Percentiles rank a stretch among this genome's conserved stretches.
These are phyloP conservation scores for Cruciata laevipes DNA, from an alignment of 257 asterid genomes.

Conservation along the genomic window DNA sequence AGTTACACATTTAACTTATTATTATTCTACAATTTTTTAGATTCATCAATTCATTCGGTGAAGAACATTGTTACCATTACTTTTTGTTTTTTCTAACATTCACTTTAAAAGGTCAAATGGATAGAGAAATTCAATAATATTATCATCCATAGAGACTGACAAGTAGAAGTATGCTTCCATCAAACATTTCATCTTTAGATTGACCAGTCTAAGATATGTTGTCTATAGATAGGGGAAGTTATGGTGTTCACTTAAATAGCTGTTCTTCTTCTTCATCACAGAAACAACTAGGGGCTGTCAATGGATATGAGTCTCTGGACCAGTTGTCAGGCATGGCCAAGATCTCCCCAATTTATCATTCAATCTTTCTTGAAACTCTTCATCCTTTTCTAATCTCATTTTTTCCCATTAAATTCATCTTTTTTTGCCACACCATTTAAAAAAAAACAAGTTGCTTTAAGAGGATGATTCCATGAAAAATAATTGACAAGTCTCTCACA, in stretches of 20 bases:
- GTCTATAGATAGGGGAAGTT: not conserved
- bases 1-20: no score
- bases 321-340: not conserved
- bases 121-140: no score
- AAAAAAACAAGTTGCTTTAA: no score
- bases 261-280: not conserved
- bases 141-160: not conserved
- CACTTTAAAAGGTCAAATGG: no score
- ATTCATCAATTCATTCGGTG: no score
- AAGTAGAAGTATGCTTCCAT: not conserved
- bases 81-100: no score
- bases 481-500: conserved; percentile 18
- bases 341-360: not conserved
- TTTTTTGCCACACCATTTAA: no score
- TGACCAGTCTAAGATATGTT: not conserved
- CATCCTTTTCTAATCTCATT: not conserved
- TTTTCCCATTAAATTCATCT: not conserved
- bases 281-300: not conserved
- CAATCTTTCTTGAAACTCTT: not conserved
- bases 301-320: not conserved
- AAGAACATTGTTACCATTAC: no score
- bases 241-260: not conserved
- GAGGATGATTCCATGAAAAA: not conserved
- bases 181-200: not conserved
- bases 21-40: no score